Evolutionary conservation across 2,329 filamentous ascomycete species (phyloP), one percentile per base, ranked within the genome.

Genomic region (Hansfordia pulvinata): DNA sequence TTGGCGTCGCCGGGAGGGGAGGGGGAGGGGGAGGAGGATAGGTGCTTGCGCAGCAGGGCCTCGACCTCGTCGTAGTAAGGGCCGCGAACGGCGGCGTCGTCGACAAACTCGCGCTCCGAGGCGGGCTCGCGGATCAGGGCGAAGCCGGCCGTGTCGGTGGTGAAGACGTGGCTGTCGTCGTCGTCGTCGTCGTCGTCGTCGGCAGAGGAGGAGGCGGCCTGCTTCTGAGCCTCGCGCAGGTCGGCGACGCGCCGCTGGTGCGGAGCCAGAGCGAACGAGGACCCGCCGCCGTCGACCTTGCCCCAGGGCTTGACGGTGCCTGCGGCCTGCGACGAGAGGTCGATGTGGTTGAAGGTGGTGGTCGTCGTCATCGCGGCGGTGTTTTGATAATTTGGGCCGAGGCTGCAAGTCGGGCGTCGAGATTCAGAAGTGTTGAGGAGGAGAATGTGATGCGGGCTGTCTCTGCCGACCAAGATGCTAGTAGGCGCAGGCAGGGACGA

Each of bases 1-100:
- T n/a, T n/a, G n/a, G n/a, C n/a, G n/a, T n/a, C n/a, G n/a, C n/a
- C n/a, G n/a, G n/a, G n/a, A n/a, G n/a, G n/a, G n/a, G n/a, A n/a
- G n/a, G n/a, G n/a, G n/a, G n/a, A n/a, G n/a, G n/a, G n/a, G 1
- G 59, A 64, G 0, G 62, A 55, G 1, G 14, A 14, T 4, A 78
- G 53, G 23, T 65, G 64, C 16, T 58, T 48, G 9, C 59, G 57
- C 3, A 80, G 52, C 2, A 79, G 47, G 0, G 50, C 43, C 36
- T 77, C 69, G 2, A 78, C 64, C 38, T 78, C 72, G 12, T 45
- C 41, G 41, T 80, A 80, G 50, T 80, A 80, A 0, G 50, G 53
- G 1, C 46, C 39, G 19, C 70, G 59, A 6, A 79, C 62, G 9
- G 61, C 56, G 0, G 39, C 42, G 10, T 76, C 69, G 29, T 75